These are phyloP conservation scores for Colletotrichum limetticola DNA, from an alignment of 2,329 filamentous ascomycete genomes.

Conservation along the genomic window DNA sequence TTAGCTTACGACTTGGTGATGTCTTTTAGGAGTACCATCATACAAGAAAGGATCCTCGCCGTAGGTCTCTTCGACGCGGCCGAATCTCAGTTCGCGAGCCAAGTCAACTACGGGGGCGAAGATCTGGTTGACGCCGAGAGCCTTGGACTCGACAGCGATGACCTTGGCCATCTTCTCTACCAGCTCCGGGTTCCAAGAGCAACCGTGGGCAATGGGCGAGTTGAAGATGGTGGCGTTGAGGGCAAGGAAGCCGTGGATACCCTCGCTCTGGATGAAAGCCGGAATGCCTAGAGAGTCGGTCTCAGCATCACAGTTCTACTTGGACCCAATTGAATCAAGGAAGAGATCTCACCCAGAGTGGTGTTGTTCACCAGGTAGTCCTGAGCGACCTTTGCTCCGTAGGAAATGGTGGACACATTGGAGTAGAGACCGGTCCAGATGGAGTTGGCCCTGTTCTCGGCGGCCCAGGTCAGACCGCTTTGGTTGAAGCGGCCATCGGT, in stretches of 20 bases:
- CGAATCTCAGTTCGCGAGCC: constrained; percentile 76
- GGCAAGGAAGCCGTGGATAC: constrained; percentile 77
- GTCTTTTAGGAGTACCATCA: constrained; percentile 18
- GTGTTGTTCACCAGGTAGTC: constrained; percentile 71
- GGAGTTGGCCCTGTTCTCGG: constrained; percentile 72
- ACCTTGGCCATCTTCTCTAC: constrained; percentile 73
- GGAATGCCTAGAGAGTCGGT: constrained; percentile 73
- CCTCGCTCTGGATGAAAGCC: constrained; percentile 78
- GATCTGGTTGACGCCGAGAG: constrained; percentile 77
- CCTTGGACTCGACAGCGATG: constrained; percentile 73
- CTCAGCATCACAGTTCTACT: constrained; percentile 41
- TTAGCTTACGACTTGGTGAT: neutral
- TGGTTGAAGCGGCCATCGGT: constrained; percentile 74
- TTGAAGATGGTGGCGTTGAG: constrained; percentile 84
- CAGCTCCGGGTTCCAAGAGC: constrained; percentile 74
- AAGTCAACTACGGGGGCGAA: constrained; percentile 79
- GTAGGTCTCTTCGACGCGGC: constrained; percentile 79
- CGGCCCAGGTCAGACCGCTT: constrained; percentile 73
- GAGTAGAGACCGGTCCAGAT: constrained; percentile 79
- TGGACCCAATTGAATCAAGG: neutral
- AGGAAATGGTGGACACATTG: constrained; percentile 69
- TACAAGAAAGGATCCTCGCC: constrained; percentile 74
- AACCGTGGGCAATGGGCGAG: constrained; percentile 78
- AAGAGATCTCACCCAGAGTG: constrained; percentile 41
- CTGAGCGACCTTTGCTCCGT: constrained; percentile 72